Evolutionary conservation across 345 rosid genomes (phyloP).

Genomic region (Pugionium cornutum): DNA sequence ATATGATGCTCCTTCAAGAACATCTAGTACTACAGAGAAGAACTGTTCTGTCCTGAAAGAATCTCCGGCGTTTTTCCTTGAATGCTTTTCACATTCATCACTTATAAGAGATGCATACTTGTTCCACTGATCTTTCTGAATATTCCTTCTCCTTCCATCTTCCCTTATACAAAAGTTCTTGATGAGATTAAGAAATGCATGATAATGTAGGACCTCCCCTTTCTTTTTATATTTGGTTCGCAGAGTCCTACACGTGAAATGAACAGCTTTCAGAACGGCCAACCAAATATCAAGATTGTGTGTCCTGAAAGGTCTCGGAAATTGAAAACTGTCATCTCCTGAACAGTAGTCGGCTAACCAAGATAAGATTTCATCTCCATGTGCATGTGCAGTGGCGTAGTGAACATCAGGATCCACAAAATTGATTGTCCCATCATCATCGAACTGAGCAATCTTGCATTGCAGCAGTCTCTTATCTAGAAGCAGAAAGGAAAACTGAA

Average conservation of each 20-base stretch:
- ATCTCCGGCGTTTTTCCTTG: not conserved
- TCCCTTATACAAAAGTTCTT: not conserved
- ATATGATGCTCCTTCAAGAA: constrained; percentile 8
- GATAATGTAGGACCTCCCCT: not conserved
- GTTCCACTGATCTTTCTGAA: constrained; percentile 9
- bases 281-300: constrained; percentile 32
- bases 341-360: constrained; percentile 22
- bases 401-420: constrained; percentile 14
- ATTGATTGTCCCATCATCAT: constrained; percentile 30
- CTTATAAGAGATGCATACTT: constrained; percentile 21
- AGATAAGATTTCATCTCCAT: constrained; percentile 30
- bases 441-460: constrained; percentile 24
- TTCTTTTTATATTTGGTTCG: constrained; percentile 1
- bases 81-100: not conserved
- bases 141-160: constrained; percentile 16
- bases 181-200: not conserved
- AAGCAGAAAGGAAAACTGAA: constrained; percentile 26
- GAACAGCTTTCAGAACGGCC: constrained; percentile 22
- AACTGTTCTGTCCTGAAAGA: not conserved
- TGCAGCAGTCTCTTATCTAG: constrained; percentile 31
- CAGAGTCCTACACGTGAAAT: constrained; percentile 13
- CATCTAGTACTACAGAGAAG: constrained; percentile 17
- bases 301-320: constrained; percentile 20
- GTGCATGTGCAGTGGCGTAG: constrained; percentile 28
- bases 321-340: not conserved